Evolutionary conservation across 441 rosid species (phyloP).

Genomic region (Pelargonium cotyledonis): DNA sequence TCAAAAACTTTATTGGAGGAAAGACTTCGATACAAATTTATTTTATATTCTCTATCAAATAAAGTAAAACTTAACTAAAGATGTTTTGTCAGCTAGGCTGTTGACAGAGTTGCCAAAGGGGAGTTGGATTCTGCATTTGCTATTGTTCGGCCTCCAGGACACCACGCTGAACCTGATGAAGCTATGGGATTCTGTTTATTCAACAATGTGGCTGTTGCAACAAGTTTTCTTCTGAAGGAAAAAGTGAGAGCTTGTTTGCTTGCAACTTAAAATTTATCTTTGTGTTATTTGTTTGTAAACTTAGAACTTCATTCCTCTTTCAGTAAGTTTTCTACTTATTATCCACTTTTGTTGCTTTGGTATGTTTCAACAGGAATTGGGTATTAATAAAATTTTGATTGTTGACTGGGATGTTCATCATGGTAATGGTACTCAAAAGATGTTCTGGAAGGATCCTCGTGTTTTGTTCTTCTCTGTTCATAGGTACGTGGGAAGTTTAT

Average conservation of each 20-base stretch:
- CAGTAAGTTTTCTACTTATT: constrained; percentile 6
- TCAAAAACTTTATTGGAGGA: background rate
- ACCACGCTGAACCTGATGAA: constrained; percentile 82
- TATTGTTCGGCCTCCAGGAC: constrained; percentile 91
- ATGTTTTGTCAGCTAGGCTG: constrained; percentile 34
- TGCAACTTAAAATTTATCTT: background rate
- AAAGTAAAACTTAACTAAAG: background rate
- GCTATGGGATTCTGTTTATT: constrained; percentile 92
- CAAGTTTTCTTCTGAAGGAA: constrained; percentile 59
- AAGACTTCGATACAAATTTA: background rate
- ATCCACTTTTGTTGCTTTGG: constrained; percentile 5
- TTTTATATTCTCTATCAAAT: background rate
- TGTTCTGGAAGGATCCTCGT: constrained; percentile 86
- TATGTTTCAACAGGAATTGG: constrained; percentile 53
- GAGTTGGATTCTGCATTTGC: constrained; percentile 76
- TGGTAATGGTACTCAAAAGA: constrained; percentile 91
- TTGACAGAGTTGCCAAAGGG: constrained; percentile 74
- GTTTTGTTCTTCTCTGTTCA: constrained; percentile 95
- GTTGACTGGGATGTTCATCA: constrained; percentile 99
- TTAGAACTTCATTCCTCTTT: background rate
- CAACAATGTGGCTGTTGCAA: constrained; percentile 88
- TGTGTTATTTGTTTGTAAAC: background rate
- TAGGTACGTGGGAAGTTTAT: constrained; percentile 41
- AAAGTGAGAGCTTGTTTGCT: constrained; percentile 36
- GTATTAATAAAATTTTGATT: constrained; percentile 69